Conservation (phyloP, 306 rosid genomes). For the Senna tora region DNA sequence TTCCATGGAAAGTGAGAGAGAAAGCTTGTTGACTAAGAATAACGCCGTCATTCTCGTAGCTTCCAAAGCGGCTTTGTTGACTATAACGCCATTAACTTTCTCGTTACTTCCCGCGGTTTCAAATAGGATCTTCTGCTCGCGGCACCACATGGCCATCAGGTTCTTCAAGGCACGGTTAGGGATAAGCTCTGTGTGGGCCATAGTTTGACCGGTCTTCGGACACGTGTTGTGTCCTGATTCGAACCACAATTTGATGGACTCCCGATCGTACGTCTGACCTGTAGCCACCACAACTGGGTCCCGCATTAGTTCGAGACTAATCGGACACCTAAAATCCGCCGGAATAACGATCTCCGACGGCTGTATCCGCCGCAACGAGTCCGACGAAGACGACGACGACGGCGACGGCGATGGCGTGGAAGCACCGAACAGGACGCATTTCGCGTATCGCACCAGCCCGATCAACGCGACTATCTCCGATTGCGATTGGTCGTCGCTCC, state of each 20-base stretch:
- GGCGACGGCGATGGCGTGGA: conserved; percentile 61
- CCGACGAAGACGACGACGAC: neutral
- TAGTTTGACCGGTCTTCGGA: conserved; percentile 85
- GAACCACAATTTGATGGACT: conserved; percentile 71
- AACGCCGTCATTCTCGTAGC: conserved; percentile 80
- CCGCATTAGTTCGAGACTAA: conserved; percentile 73
- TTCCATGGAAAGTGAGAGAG: conserved; percentile 40
- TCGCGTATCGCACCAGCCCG: conserved; percentile 81
- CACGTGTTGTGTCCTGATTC: conserved; percentile 92
- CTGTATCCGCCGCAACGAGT: conserved; percentile 28
- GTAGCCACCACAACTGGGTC: conserved; percentile 95
- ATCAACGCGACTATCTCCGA: conserved; percentile 66
- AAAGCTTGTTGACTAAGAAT: conserved; percentile 63
- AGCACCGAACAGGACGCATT: conserved; percentile 81
- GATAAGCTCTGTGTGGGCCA: conserved; percentile 69
- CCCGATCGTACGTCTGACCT: conserved; percentile 93
- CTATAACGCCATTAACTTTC: conserved; percentile 43
- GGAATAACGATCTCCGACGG: conserved; percentile 55
- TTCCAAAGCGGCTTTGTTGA: conserved; percentile 73
- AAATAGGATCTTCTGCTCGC: conserved; percentile 66
- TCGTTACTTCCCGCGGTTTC: conserved; percentile 42
- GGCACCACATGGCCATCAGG: conserved; percentile 85
- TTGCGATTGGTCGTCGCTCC: conserved; percentile 61
- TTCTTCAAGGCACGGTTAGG: conserved; percentile 73
- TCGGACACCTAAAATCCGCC: conserved; percentile 81